Evolutionary conservation across 1,284 basidiomycete genomes (phyloP).

Genomic region (Filobasidium uniguttulatum): DNA sequence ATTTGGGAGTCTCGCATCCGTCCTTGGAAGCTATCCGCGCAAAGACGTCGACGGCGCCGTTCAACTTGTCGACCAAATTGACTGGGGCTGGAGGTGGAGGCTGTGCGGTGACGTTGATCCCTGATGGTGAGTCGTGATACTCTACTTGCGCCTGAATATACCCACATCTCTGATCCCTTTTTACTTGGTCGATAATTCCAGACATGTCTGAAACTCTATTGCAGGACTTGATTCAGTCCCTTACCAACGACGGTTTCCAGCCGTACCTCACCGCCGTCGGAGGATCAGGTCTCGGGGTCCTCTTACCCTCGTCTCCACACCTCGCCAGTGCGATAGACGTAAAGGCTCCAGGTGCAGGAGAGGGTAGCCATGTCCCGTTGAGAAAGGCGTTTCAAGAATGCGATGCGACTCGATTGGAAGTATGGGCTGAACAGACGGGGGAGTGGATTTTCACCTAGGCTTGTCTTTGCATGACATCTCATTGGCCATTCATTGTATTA

Average conservation of each 20-base stretch:
- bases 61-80: slow-evolving; percentile 77
- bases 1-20: slow-evolving; percentile 87
- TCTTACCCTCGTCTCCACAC: slow-evolving; percentile 37
- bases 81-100: slow-evolving; percentile 99
- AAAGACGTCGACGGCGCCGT: slow-evolving; percentile 51
- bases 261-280: slow-evolving; percentile 87
- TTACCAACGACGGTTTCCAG: slow-evolving; percentile 56
- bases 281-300: slow-evolving; percentile 77
- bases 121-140: slow-evolving; percentile 55
- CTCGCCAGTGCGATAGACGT: slow-evolving; percentile 40
- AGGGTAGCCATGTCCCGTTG: slow-evolving; percentile 29
- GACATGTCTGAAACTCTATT: slow-evolving; percentile 52
- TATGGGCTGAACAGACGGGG: slow-evolving; percentile 48
- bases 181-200: slow-evolving; percentile 22
- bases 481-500: too few relatives aligned
- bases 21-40: slow-evolving; percentile 67
- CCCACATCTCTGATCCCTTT: neutral
- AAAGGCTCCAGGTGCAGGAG: slow-evolving; percentile 32
- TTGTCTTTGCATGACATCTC: too few relatives aligned
- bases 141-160: neutral
- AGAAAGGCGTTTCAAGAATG: slow-evolving; percentile 44
- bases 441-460: slow-evolving; percentile 39
- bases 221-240: slow-evolving; percentile 45
- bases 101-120: slow-evolving; percentile 88
- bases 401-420: slow-evolving; percentile 40